phyloP scores from a whole-genome alignment of 805 yeast species.

The Monosporozyma servazzii region DNA sequence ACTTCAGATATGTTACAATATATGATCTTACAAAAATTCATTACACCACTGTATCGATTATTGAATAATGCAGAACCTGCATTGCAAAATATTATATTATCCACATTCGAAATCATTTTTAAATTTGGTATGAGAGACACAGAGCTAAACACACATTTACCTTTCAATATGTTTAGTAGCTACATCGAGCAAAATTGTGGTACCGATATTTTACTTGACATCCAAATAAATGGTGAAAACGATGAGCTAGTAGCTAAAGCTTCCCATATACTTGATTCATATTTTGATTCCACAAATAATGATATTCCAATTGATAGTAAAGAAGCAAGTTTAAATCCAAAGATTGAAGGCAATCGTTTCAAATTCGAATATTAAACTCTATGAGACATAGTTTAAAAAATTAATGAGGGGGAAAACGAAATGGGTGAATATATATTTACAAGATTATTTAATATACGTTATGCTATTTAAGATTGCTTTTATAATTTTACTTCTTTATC shows the following conservation, averaged over 20 bases:
- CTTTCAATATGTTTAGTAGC: not conserved
- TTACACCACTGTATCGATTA: constrained; percentile 89
- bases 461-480: not conserved
- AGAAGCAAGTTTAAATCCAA: not conserved
- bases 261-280: not conserved
- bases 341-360: not conserved
- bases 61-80: constrained; percentile 75
- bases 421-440: not conserved
- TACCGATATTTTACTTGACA: not conserved
- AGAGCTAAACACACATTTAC: constrained; percentile 39
- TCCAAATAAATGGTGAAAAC: not conserved
- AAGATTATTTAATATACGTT: not conserved
- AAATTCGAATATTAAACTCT: not conserved
- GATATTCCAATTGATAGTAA: not conserved
- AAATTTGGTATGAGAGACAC: constrained; percentile 87
- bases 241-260: not conserved
- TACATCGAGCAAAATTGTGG: not conserved
- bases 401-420: not conserved
- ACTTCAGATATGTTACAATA: constrained; percentile 87
- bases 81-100: constrained; percentile 85
- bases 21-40: constrained; percentile 86
- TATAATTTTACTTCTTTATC: not conserved
- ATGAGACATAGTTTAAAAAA: not conserved
- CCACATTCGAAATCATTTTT: constrained; percentile 82
- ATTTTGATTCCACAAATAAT: not conserved